Percentiles rank a stretch among this genome's conserved stretches.
These are phyloP conservation scores for Blastobotrys attinorum DNA, from an alignment of 805 yeast species.

Conservation along the genomic window DNA sequence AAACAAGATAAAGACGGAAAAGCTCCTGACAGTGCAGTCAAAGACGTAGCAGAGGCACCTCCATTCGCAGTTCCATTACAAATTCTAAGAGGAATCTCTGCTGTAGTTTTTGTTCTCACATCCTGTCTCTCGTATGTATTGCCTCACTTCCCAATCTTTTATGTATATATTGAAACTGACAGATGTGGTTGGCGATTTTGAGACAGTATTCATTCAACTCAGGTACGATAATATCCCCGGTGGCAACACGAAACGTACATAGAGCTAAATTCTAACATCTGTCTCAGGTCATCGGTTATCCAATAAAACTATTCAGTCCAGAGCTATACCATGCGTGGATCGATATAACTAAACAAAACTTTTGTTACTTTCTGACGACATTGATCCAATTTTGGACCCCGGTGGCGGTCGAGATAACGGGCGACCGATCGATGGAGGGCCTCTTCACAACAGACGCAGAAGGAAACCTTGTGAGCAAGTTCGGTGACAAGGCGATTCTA, in stretches of 20 bases:
- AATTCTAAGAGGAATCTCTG: too few relatives aligned
- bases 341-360: conserved; percentile 28
- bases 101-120: too few relatives aligned
- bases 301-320: conserved; percentile 20
- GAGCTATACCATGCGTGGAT: conserved; percentile 24
- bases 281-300: conserved; percentile 20
- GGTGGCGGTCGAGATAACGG: conserved; percentile 21
- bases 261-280: background rate
- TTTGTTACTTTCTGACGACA: conserved; percentile 23
- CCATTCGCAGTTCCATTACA: too few relatives aligned
- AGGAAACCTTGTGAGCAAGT: conserved; percentile 17
- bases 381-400: conserved; percentile 26
- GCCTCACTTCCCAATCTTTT: too few relatives aligned
- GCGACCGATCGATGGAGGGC: conserved; percentile 24
- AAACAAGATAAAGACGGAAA: too few relatives aligned
- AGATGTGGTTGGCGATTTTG: background rate
- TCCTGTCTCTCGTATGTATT: too few relatives aligned
- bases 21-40: too few relatives aligned
- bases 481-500: conserved; percentile 49
- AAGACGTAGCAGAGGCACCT: too few relatives aligned
- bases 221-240: too few relatives aligned
- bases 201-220: background rate
- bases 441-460: conserved; percentile 17
- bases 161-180: background rate
- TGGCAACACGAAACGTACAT: too few relatives aligned